Conservation (phyloP, 2,329 filamentous ascomycete genomes). For the Hymenoscyphus repandus region DNA sequence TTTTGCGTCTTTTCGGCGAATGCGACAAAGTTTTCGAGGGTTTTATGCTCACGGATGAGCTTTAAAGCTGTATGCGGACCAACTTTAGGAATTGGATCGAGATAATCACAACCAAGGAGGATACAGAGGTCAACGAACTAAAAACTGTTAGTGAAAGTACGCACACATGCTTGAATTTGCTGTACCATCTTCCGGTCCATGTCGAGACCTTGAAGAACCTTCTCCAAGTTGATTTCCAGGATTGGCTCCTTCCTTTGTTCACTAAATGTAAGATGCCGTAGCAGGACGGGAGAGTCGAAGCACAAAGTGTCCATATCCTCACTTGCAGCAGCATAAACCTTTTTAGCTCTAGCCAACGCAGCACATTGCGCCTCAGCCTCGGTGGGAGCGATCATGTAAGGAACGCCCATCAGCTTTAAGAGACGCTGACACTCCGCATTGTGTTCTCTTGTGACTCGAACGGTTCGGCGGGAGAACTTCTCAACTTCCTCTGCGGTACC, state of each 20-base stretch:
- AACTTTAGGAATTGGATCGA: slow-evolving; percentile 92
- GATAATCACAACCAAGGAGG: slow-evolving; percentile 93
- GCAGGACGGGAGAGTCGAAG: slow-evolving; percentile 84
- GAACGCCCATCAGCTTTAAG: slow-evolving; percentile 91
- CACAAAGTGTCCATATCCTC: slow-evolving; percentile 99
- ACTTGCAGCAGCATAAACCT: slow-evolving; percentile 93
- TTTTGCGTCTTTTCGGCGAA: slow-evolving; percentile 72
- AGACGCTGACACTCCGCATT: slow-evolving; percentile 90
- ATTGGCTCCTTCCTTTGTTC: slow-evolving; percentile 98
- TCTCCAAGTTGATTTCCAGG: slow-evolving; percentile 85
- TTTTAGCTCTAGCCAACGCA: slow-evolving; percentile 79
- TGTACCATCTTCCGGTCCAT: slow-evolving; percentile 83
- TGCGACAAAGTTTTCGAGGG: slow-evolving; percentile 81
- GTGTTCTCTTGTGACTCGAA: slow-evolving; percentile 92
- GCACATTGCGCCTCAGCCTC: slow-evolving; percentile 98
- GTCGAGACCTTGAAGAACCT: slow-evolving; percentile 75
- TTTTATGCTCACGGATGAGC: slow-evolving; percentile 86
- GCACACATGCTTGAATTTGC: background rate
- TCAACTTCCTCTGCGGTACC: slow-evolving; percentile 97
- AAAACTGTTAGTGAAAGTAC: slow-evolving; percentile 1
- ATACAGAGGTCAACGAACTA: slow-evolving; percentile 98
- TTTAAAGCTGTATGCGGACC: slow-evolving; percentile 89
- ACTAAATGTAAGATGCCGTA: slow-evolving; percentile 92
- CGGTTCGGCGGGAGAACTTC: slow-evolving; percentile 91
- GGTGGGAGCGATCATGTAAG: slow-evolving; percentile 90